Evolutionary conservation across 2,329 filamentous ascomycete genomes (phyloP).

Genomic region (Fusarium sacchari): DNA sequence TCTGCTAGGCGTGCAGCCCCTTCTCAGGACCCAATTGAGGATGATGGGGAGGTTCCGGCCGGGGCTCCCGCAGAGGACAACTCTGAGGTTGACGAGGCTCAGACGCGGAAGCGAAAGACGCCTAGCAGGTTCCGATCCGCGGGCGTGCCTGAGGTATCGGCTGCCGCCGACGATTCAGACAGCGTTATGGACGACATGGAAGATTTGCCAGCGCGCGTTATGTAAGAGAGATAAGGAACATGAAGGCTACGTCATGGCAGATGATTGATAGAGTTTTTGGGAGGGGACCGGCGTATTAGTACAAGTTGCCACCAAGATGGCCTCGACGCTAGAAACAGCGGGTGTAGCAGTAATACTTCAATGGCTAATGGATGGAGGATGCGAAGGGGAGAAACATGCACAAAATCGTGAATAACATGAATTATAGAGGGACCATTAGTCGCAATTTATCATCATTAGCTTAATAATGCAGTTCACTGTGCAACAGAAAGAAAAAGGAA

Average conservation of each 20-base stretch:
- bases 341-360: conserved; percentile 22
- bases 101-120: conserved; percentile 42
- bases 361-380: conserved; percentile 5
- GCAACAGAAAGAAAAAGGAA: not conserved
- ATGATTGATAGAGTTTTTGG: conserved; percentile 2
- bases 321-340: conserved; percentile 1
- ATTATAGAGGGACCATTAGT: conserved; percentile 6
- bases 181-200: conserved; percentile 58
- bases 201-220: conserved; percentile 52
- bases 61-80: conserved; percentile 29
- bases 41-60: conserved; percentile 32
- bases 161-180: conserved; percentile 41
- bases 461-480: not conserved
- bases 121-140: conserved; percentile 45
- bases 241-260: not conserved
- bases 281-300: conserved; percentile 5
- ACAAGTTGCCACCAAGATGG: conserved; percentile 18
- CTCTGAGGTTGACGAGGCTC: conserved; percentile 43
- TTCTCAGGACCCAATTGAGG: conserved; percentile 48
- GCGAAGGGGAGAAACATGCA: not conserved
- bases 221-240: not conserved
- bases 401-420: not conserved
- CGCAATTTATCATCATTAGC: not conserved
- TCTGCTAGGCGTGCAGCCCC: conserved; percentile 38
- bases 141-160: conserved; percentile 12